Conservation (phyloP, 176 grass and related monocot species). For the Juncus effusus region DNA sequence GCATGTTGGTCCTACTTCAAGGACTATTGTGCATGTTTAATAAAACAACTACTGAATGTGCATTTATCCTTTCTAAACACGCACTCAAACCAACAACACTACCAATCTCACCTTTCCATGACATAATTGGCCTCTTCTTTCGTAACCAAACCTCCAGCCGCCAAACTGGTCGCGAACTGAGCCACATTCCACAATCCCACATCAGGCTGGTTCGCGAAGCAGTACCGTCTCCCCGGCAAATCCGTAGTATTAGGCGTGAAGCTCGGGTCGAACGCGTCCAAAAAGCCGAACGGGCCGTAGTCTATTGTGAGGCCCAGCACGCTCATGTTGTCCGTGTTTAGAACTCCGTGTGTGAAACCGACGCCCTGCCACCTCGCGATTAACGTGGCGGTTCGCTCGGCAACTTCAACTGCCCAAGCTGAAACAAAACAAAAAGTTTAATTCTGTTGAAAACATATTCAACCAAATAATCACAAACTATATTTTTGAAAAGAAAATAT, state of each 20-base stretch:
- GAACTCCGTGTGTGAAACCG: constrained; percentile 93
- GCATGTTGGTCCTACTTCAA: no score
- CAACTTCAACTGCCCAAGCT: constrained; percentile 98
- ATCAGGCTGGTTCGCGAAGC: constrained; percentile 98
- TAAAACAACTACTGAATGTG: no score
- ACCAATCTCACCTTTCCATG: constrained; percentile 97
- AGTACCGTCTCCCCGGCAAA: constrained; percentile 81
- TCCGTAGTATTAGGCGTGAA: constrained; percentile 95
- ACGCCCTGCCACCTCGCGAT: constrained; percentile 96
- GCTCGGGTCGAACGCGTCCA: constrained; percentile 94
- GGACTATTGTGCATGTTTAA: no score
- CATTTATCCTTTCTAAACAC: no score
- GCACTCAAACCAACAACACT: no score
- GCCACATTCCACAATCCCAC: constrained; percentile 96
- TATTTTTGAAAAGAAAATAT: constrained; percentile 9
- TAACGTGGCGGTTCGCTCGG: constrained; percentile 82
- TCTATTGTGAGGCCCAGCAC: constrained; percentile 94
- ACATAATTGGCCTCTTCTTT: constrained; percentile 90
- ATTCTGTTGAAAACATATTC: constrained; percentile 6
- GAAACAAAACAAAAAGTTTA: no score
- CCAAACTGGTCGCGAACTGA: constrained; percentile 70
- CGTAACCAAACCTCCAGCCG: constrained; percentile 68
- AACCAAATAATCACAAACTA: background rate
- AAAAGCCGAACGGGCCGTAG: constrained; percentile 92
- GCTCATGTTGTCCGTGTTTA: constrained; percentile 99